Evolutionary conservation across 805 yeast genomes (phyloP).

Genomic region (Saccharomycopsis sp.): DNA sequence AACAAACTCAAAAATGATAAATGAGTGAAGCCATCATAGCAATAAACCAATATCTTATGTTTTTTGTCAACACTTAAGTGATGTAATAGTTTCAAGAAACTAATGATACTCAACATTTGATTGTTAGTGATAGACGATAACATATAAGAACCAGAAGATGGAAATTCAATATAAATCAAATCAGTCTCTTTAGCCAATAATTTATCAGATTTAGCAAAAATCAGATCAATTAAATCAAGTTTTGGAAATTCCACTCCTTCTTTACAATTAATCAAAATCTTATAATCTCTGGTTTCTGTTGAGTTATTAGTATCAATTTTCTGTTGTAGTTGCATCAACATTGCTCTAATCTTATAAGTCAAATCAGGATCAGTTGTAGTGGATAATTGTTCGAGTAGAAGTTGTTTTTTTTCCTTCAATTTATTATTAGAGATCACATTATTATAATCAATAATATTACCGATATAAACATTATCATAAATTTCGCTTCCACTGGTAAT

Average conservation of each 20-base stretch:
- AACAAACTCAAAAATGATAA: slow-evolving; percentile 67
- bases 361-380: background rate
- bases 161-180: slow-evolving; percentile 33
- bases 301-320: slow-evolving; percentile 8
- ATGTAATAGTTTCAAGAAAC: slow-evolving; percentile 61
- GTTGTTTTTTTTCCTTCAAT: slow-evolving; percentile 11
- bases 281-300: slow-evolving; percentile 8
- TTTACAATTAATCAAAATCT: slow-evolving; percentile 16
- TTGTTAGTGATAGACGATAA: slow-evolving; percentile 59
- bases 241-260: slow-evolving; percentile 18
- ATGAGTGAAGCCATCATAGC: slow-evolving; percentile 91
- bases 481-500: slow-evolving; percentile 16
- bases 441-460: slow-evolving; percentile 18
- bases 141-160: slow-evolving; percentile 77
- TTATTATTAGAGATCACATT: slow-evolving; percentile 13
- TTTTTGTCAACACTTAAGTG: slow-evolving; percentile 23
- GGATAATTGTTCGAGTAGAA: slow-evolving; percentile 3
- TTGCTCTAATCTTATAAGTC: slow-evolving; percentile 5
- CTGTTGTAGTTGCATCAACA: slow-evolving; percentile 8
- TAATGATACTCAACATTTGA: slow-evolving; percentile 53
- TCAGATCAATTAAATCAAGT: slow-evolving; percentile 9
- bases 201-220: slow-evolving; percentile 8
- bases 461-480: slow-evolving; percentile 15
- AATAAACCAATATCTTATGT: slow-evolving; percentile 48
- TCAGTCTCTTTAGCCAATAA: slow-evolving; percentile 13